Evolutionary conservation across 1,284 basidiomycete genomes (phyloP), one percentile per base, ranked within the genome.

Genomic region (Bondarzewia mesenterica): DNA sequence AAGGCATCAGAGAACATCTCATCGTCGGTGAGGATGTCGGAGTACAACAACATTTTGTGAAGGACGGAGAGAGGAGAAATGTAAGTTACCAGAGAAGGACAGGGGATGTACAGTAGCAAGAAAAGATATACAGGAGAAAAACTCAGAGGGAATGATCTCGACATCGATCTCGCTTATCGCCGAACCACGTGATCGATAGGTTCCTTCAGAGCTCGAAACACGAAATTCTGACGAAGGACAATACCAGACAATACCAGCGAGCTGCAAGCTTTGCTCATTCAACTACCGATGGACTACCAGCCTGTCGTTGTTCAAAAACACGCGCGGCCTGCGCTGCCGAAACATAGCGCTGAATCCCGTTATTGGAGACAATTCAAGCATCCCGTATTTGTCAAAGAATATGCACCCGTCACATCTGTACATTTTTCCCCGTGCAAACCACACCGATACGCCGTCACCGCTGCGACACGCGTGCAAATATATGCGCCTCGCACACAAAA

Each of bases 1-100:
- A 87, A 97, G 57, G 93, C 93, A 74, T 95, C 92, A 41, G 92
- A 93, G 80, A 90, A 80, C 80, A 99, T 89, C 78, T 99, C 95
- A 66, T 98, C 94, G 55, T 71, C 82, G 54, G 81, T 72, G 52
- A 98, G 41, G 55, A 89, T 63, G 66, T 93, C 89, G 22, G 60
- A 56, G 75, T 81, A 94, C 60, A 95, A 72, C 68, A 93, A 68
- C 90, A 92, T 91, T 54, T 67, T 50, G n/a, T n/a, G 42, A 60
- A 54, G 45, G 51, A 51, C 56, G 48, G 46, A 46, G 53, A 43
- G 49, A 50, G 32, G 49, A 49, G 50, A 52, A 50, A 37, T 37
- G 39, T 20, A 29, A n/a, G n/a, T n/a, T n/a, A n/a, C n/a, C n/a
- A n/a, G n/a, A n/a, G n/a, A n/a, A n/a, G n/a, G 46, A 54, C 51